Percentiles rank a stretch among this genome's conserved stretches.
Conservation (phyloP, 192 early-diverging fungal genomes). For the Backusella tuberculispora region DNA sequence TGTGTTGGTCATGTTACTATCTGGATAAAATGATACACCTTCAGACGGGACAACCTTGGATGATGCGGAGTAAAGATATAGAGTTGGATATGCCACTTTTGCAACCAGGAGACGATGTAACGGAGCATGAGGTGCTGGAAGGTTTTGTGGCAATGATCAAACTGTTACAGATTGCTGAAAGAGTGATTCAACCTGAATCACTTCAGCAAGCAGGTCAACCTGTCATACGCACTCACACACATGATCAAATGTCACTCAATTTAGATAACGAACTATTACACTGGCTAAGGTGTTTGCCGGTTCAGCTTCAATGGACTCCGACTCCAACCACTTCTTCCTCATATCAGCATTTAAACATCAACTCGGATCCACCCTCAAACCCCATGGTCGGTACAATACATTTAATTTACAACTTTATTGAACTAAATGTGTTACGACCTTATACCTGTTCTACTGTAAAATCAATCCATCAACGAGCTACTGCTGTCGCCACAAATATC, state of each 20-base stretch:
- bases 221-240: constrained; percentile 24
- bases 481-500: constrained; percentile 30
- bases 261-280: constrained; percentile 31
- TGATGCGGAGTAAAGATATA: constrained; percentile 28
- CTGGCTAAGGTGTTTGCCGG: constrained; percentile 30
- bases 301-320: constrained; percentile 34
- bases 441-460: constrained; percentile 16
- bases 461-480: constrained; percentile 24
- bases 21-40: constrained; percentile 38
- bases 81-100: constrained; percentile 37
- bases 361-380: constrained; percentile 17
- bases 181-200: constrained; percentile 23
- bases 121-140: constrained; percentile 31
- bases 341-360: background rate
- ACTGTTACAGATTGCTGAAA: constrained; percentile 33
- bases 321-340: background rate
- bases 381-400: constrained; percentile 31
- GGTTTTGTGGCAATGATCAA: constrained; percentile 29
- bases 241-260: constrained; percentile 32
- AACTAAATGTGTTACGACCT: constrained; percentile 25
- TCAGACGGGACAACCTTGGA: constrained; percentile 28
- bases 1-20: constrained; percentile 43
- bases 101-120: constrained; percentile 33
- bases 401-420: constrained; percentile 35
- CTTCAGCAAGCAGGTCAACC: constrained; percentile 10